phyloP scores from a whole-genome alignment of 768 basidiomycete genomes.

The Dentipellis fragilis region DNA sequence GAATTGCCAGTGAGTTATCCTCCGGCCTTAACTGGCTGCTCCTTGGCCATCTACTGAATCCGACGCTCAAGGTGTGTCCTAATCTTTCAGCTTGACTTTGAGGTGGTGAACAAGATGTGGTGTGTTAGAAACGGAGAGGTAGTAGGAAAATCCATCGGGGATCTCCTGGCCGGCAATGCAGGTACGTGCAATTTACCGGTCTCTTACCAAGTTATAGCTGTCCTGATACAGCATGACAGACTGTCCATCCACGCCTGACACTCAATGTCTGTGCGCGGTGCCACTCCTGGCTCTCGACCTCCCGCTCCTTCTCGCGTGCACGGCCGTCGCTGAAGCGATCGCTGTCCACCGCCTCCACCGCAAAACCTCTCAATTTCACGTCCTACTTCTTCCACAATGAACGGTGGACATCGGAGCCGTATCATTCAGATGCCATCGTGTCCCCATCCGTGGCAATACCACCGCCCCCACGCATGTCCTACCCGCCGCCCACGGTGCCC shows the following conservation, averaged over 20 bases:
- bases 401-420: conserved; percentile 30
- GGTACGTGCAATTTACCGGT: too few relatives aligned
- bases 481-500: conserved; percentile 7
- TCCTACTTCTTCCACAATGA: conserved; percentile 60
- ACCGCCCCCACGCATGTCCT: background rate
- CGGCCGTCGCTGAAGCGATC: background rate
- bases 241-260: background rate
- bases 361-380: conserved; percentile 24
- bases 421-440: background rate
- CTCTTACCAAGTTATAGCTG: too few relatives aligned
- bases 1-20: too few relatives aligned
- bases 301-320: background rate
- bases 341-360: conserved; percentile 11
- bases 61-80: too few relatives aligned
- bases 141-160: too few relatives aligned
- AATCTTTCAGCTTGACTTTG: too few relatives aligned
- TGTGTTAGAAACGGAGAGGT: too few relatives aligned
- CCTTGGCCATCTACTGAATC: too few relatives aligned
- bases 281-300: background rate
- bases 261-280: background rate
- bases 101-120: too few relatives aligned
- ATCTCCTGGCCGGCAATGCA: too few relatives aligned
- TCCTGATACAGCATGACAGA: background rate
- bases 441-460: background rate
- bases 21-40: too few relatives aligned